phyloP scores from a whole-genome alignment of 495 filamentous ascomycete species.

The Lineolata rhizophorae region DNA sequence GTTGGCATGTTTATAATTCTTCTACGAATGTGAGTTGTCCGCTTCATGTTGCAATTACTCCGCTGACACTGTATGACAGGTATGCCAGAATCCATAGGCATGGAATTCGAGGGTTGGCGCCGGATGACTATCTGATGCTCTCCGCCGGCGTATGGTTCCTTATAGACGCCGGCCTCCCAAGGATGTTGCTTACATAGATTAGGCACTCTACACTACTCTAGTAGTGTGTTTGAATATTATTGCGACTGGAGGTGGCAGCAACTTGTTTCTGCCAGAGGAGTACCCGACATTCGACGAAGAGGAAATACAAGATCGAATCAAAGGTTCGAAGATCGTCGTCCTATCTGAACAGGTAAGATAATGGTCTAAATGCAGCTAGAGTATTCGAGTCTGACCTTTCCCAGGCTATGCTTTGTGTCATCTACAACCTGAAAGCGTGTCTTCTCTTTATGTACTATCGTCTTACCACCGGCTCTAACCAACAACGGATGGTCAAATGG shows the following conservation, averaged over 20 bases:
- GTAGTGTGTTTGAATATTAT: conserved; percentile 29
- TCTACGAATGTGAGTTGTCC: conserved; percentile 7
- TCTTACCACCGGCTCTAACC: background rate
- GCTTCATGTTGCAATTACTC: no score
- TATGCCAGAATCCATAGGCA: conserved; percentile 26
- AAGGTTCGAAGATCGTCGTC: conserved; percentile 2
- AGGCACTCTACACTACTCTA: conserved; percentile 26
- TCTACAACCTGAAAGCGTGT: conserved; percentile 1
- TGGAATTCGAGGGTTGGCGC: conserved; percentile 13
- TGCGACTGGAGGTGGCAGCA: conserved; percentile 29
- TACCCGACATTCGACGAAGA: conserved; percentile 14
- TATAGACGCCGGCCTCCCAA: no score
- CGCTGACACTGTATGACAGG: conserved; percentile 10
- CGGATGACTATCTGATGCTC: conserved; percentile 32
- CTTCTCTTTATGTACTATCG: background rate
- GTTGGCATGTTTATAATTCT: conserved; percentile 8
- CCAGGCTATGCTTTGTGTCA: background rate
- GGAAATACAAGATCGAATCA: conserved; percentile 1
- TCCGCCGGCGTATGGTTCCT: conserved; percentile 19
- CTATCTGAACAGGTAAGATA: conserved; percentile 1
- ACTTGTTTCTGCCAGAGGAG: conserved; percentile 26
- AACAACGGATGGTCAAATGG: background rate
- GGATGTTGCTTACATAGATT: no score
- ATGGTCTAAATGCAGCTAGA: no score
- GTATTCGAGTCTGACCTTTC: no score